phyloP scores from a whole-genome alignment of 306 rosid genomes.

The Ammopiptanthus mongolicus region DNA sequence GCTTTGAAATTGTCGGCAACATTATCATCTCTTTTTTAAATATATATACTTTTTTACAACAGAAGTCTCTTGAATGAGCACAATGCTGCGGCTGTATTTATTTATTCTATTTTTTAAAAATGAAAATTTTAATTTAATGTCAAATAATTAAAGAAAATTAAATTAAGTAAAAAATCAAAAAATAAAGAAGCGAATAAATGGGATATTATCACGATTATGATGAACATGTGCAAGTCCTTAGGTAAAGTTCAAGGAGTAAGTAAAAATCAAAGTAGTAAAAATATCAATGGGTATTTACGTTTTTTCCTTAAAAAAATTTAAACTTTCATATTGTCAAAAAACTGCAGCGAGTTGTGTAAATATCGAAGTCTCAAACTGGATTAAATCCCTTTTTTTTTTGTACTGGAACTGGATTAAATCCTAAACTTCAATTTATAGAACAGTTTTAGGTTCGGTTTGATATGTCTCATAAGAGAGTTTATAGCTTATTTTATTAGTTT shows the following conservation, averaged over 20 bases:
- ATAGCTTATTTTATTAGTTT: too few species aligned
- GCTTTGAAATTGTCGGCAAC: conserved; percentile 17
- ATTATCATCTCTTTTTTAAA: conserved; percentile 7
- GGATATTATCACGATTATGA: neutral
- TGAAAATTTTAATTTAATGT: neutral
- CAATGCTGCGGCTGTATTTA: neutral
- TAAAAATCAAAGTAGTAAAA: too few species aligned
- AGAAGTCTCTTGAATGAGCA: neutral
- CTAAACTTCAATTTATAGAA: too few species aligned
- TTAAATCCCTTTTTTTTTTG: too few species aligned
- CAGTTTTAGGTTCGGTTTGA: too few species aligned
- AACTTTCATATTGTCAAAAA: neutral
- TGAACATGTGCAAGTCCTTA: neutral
- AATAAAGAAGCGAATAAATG: neutral
- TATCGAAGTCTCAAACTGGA: too few species aligned
- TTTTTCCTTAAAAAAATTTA: too few species aligned
- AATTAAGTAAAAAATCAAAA: neutral
- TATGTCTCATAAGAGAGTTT: too few species aligned
- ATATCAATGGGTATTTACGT: too few species aligned
- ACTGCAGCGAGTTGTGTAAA: neutral
- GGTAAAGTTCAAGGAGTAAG: neutral
- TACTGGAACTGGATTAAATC: too few species aligned
- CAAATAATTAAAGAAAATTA: neutral
- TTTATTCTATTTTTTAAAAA: neutral
- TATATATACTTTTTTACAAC: neutral